Base-by-base conservation (phyloP, 306 rosid species). In the Acacia confusa region DNA sequence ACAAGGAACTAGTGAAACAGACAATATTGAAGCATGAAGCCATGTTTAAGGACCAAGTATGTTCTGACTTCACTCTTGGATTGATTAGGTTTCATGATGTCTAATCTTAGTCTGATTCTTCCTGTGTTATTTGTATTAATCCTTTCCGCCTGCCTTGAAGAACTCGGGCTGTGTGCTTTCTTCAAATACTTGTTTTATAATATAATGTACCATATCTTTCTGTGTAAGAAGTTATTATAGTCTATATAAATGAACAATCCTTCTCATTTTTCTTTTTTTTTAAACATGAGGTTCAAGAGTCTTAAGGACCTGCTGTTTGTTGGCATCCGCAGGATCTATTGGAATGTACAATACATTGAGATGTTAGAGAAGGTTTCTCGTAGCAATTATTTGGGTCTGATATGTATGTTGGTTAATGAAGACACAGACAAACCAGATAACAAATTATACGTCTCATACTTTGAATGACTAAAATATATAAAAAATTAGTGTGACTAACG, bases 1-100 rank as follows among this genome's bases (percentile, higher is more conserved):
- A 82, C 75, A 88, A 84, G 87, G 95, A 88, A 68, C 72, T 77
- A 53, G 52, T 92, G 47, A 90, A 89, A 82, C 92, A 88, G 88
- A 89, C 83, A 32, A 89, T 92, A 78, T 91, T 91, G 76, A 78
- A 86, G 76, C 92, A 92, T n/a, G 97, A 92, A 55, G 84, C 89
- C 80, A 75, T 89, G 44, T 81, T 92, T 55, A 92, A 78, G 88
- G 88, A 87, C 45, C 97, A 92, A 88, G 97, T 89, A 89, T 74
- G 82, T 78, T 66, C 75, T 48, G 50, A 38, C 4, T 57, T 74
- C 57, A 6, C 22, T 63, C 12, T 32, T 24, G 22, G 22, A 50
- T 50, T 6, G 9, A 64, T 36, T 17, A 3, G 53, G 34, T 52
- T 79, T 80, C 20, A 6, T 72, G 57, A 57, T 76, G 69, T 78